phyloP scores from a whole-genome alignment of 371 early-diverging fungal species.

The Mortierella sp. region DNA sequence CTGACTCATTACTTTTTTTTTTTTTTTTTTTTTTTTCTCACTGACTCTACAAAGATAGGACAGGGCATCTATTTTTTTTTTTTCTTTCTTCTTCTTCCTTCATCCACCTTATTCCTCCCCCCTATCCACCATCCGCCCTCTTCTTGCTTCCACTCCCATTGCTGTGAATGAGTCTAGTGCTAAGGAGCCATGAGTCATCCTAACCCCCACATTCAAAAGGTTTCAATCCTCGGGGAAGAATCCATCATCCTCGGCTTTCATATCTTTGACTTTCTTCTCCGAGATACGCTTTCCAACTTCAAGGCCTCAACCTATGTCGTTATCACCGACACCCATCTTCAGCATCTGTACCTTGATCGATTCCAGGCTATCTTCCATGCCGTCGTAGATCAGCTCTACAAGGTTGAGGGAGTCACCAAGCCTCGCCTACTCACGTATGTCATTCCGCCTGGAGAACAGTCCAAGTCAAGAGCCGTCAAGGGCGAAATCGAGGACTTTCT shows the following conservation, averaged over 20 bases:
- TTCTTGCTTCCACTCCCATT: neutral
- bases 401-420: constrained; percentile 30
- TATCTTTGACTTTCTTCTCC: constrained; percentile 77
- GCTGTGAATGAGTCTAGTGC: neutral
- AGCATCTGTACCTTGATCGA: constrained; percentile 74
- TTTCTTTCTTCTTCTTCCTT: neutral
- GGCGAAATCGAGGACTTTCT: constrained; percentile 93
- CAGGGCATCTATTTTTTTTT: neutral
- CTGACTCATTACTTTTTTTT: constrained; percentile 11
- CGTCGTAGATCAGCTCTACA: constrained; percentile 55
- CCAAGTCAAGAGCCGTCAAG: constrained; percentile 91
- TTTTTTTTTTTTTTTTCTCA: neutral
- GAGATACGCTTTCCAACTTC: constrained; percentile 78
- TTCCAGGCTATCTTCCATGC: constrained; percentile 58
- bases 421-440: constrained; percentile 83
- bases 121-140: neutral
- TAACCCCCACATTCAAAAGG: constrained; percentile 72
- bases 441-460: constrained; percentile 91
- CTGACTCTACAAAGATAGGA: too few relatives aligned
- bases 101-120: neutral
- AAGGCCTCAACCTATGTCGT: constrained; percentile 89
- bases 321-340: constrained; percentile 90
- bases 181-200: constrained; percentile 48
- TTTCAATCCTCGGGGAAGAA: constrained; percentile 89
- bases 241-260: constrained; percentile 89